Evolutionary conservation across 139 green algal genomes (phyloP).

Genomic region (Tetradesmus lagerheimii): DNA sequence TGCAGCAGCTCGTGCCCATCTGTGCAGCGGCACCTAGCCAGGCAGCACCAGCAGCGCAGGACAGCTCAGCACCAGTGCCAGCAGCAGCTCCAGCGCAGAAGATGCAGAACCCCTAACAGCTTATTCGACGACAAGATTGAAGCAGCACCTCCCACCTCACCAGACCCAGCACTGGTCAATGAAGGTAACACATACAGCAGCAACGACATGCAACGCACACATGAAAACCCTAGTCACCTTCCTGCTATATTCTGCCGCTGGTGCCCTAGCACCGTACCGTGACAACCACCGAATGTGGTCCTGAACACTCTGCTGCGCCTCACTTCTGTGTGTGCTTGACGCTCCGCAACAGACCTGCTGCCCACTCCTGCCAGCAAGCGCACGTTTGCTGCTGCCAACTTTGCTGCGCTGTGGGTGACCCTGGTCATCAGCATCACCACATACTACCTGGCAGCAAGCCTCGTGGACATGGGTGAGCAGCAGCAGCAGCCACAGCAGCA

Average conservation of each 20-base stretch:
- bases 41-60: neutral
- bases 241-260: neutral
- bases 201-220: neutral
- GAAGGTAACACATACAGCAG: slow-evolving; percentile 41
- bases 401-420: slow-evolving; percentile 81
- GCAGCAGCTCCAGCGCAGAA: neutral
- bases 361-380: slow-evolving; percentile 60
- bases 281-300: neutral
- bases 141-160: slow-evolving; percentile 48
- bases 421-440: slow-evolving; percentile 82
- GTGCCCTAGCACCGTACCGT: neutral
- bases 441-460: slow-evolving; percentile 70
- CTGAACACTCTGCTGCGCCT: neutral
- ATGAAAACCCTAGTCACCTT: neutral
- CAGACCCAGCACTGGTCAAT: slow-evolving; percentile 63
- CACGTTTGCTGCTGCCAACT: slow-evolving; percentile 66
- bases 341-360: slow-evolving; percentile 65
- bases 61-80: neutral
- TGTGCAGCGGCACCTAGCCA: neutral
- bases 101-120: neutral
- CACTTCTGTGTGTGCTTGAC: neutral
- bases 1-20: too few relatives aligned
- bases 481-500: neutral
- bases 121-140: slow-evolving; percentile 58
- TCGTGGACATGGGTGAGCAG: slow-evolving; percentile 72